A percentile compares a stretch with the other conserved stretches of the same genome.
Conservation (phyloP, 2,329 filamentous ascomycete species). For the Aspergillaceae sp. region DNA sequence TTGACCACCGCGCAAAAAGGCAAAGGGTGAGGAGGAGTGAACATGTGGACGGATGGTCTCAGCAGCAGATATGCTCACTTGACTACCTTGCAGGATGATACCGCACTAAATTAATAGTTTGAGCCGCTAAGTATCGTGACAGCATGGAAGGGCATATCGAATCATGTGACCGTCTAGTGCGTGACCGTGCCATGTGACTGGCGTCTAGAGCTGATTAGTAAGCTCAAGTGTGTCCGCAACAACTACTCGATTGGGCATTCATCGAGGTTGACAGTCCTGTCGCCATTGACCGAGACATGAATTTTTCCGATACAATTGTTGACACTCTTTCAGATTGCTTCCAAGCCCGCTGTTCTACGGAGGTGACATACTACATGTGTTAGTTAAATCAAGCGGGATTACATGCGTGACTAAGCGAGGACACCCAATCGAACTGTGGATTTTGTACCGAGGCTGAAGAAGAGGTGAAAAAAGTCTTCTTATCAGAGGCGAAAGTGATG, state of each 20-base stretch:
- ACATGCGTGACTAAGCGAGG: no score
- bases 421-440: no score
- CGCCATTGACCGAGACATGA: not conserved
- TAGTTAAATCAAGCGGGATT: no score
- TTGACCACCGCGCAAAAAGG: not conserved
- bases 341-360: no score
- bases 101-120: no score
- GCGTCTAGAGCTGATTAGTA: not conserved
- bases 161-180: not conserved
- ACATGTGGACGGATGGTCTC: not conserved
- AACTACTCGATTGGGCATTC: constrained; percentile 2
- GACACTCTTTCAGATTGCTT: not conserved
- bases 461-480: no score
- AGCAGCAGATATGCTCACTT: not conserved
- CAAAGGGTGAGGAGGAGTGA: not conserved
- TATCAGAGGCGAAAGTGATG: no score
- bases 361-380: no score
- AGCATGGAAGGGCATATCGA: not conserved
- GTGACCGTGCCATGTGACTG: not conserved
- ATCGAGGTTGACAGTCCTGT: constrained; percentile 7
- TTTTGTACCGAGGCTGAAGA: no score
- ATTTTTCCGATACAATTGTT: not conserved
- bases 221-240: constrained; percentile 4
- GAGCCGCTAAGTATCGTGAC: not conserved
- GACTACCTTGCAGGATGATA: not conserved